These are phyloP conservation scores for Boechera retrofracta DNA, from an alignment of 345 rosid species.

Conservation along the genomic window DNA sequence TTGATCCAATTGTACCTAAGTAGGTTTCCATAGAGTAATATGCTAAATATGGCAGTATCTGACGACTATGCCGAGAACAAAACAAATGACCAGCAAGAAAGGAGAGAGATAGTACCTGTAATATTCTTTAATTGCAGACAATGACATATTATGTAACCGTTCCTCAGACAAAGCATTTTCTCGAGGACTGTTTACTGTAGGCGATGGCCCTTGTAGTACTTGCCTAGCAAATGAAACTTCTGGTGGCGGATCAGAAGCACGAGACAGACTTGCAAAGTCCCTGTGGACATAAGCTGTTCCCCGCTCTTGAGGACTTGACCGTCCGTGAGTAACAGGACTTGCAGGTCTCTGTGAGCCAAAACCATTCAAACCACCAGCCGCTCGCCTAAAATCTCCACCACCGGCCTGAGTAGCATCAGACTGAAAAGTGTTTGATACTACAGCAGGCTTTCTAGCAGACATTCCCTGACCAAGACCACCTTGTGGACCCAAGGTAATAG, in stretches of 20 bases:
- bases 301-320: constrained; percentile 56
- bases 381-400: constrained; percentile 66
- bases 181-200: constrained; percentile 51
- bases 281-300: constrained; percentile 54
- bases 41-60: constrained; percentile 3
- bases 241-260: constrained; percentile 58
- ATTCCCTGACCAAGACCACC: constrained; percentile 97
- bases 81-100: constrained; percentile 25
- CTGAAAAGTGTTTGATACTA: constrained; percentile 44
- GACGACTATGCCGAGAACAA: constrained; percentile 11
- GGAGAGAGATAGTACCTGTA: constrained; percentile 67
- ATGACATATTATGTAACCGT: constrained; percentile 58
- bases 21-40: constrained; percentile 1
- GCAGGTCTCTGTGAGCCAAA: constrained; percentile 58
- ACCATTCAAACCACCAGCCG: constrained; percentile 63
- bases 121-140: constrained; percentile 85
- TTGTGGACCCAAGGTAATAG: constrained; percentile 92
- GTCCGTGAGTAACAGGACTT: constrained; percentile 55
- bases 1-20: constrained; percentile 16
- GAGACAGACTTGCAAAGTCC: constrained; percentile 56
- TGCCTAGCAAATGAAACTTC: constrained; percentile 54
- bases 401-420: constrained; percentile 56
- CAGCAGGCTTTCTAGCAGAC: constrained; percentile 71
- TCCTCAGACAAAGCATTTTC: constrained; percentile 70
- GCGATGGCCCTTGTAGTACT: constrained; percentile 51